Evolutionary conservation across 2,329 filamentous ascomycete species (phyloP).

Genomic region (Nemania sp.): DNA sequence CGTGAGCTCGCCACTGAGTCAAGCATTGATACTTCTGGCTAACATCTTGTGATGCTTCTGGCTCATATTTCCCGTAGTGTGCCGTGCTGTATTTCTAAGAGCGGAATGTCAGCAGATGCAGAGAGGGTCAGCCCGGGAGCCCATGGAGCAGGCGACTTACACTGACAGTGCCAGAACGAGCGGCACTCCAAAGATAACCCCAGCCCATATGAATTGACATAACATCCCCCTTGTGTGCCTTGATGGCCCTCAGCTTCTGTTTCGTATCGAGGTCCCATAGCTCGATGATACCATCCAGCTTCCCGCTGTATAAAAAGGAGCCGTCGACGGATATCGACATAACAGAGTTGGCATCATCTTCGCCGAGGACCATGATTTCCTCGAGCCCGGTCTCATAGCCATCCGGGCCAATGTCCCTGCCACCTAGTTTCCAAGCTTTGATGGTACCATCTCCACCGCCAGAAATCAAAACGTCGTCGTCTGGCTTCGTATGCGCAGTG

Average conservation of each 20-base stretch:
- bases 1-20: slow-evolving; percentile 78
- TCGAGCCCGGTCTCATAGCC: slow-evolving; percentile 63
- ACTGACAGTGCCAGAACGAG: slow-evolving; percentile 84
- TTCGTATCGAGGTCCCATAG: slow-evolving; percentile 96
- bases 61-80: slow-evolving; percentile 61
- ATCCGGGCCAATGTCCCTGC: slow-evolving; percentile 50
- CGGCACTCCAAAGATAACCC: slow-evolving; percentile 83
- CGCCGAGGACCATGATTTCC: slow-evolving; percentile 68
- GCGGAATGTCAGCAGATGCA: no score
- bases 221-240: slow-evolving; percentile 77
- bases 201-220: slow-evolving; percentile 85
- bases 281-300: slow-evolving; percentile 84
- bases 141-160: no score
- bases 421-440: slow-evolving; percentile 80
- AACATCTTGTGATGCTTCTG: slow-evolving; percentile 53
- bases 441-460: slow-evolving; percentile 93
- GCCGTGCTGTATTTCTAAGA: slow-evolving; percentile 67
- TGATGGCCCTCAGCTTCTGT: slow-evolving; percentile 85
- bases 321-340: slow-evolving; percentile 85
- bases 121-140: no score
- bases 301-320: slow-evolving; percentile 89
- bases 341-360: slow-evolving; percentile 65
- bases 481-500: slow-evolving; percentile 66
- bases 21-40: slow-evolving; percentile 84
- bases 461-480: slow-evolving; percentile 83